phyloP scores from a whole-genome alignment of 805 yeast species.

The Kregervanrija fluxuum region DNA sequence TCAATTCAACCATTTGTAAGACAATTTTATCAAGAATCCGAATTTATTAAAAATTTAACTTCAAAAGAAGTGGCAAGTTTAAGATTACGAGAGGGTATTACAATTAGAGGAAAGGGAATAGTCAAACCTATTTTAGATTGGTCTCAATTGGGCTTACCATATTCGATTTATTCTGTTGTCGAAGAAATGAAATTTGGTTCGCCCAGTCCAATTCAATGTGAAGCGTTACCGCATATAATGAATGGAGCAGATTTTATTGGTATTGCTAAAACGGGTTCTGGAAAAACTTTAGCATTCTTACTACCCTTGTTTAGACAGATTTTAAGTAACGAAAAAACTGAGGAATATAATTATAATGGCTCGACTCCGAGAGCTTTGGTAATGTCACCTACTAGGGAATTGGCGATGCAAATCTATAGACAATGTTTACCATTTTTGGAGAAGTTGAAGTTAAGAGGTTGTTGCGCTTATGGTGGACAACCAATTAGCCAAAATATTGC shows the following conservation, averaged over 20 bases:
- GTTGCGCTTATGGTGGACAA: conserved; percentile 90
- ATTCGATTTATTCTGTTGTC: conserved; percentile 46
- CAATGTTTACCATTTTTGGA: conserved; percentile 57
- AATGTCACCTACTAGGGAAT: conserved; percentile 87
- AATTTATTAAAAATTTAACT: conserved; percentile 40
- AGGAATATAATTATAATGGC: conserved; percentile 38
- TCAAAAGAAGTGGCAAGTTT: conserved; percentile 50
- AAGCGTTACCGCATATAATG: conserved; percentile 87
- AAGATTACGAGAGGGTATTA: conserved; percentile 57
- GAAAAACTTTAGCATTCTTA: conserved; percentile 85
- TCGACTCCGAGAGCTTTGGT: conserved; percentile 76
- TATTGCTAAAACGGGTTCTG: conserved; percentile 94
- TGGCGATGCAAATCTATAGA: conserved; percentile 74
- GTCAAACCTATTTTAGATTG: conserved; percentile 61
- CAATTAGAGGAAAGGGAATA: conserved; percentile 53
- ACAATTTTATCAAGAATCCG: conserved; percentile 55
- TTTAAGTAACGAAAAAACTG: conserved; percentile 44
- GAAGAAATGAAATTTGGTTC: conserved; percentile 41
- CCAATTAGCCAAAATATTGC: conserved; percentile 77
- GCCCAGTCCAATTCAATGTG: conserved; percentile 88
- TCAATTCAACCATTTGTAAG: conserved; percentile 47
- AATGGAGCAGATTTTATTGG: conserved; percentile 87
- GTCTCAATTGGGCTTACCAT: conserved; percentile 76
- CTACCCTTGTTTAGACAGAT: conserved; percentile 82
- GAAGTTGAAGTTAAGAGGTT: conserved; percentile 41